Conservation (phyloP, 1,284 basidiomycete species). For the Ganoderma meredithae region DNA sequence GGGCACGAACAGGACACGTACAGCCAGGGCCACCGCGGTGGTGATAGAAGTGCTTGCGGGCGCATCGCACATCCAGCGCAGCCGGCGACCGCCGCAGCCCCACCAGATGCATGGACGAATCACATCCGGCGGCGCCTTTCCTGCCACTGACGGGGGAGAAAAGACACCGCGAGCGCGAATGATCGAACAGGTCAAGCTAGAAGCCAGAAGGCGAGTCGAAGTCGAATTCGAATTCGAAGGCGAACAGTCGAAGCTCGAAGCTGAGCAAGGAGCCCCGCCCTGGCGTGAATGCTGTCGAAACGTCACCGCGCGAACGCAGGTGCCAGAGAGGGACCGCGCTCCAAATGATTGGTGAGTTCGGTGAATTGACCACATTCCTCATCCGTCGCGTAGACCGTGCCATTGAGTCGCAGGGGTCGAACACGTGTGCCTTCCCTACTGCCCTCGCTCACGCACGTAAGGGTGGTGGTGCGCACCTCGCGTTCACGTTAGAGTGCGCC, state of each 20-base stretch:
- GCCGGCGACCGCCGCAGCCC: neutral
- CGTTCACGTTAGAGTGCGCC: neutral
- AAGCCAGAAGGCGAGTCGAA: neutral
- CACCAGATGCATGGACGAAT: neutral
- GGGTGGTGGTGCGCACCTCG: neutral
- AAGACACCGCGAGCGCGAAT: conserved; percentile 6
- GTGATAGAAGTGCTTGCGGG: conserved; percentile 1
- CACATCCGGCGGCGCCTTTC: neutral
- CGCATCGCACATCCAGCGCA: conserved; percentile 5
- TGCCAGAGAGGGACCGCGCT: neutral
- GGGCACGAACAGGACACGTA: neutral
- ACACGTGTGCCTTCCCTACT: neutral
- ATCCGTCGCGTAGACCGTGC: neutral
- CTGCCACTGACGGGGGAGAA: neutral
- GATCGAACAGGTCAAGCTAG: conserved; percentile 4
- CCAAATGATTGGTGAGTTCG: conserved; percentile 18
- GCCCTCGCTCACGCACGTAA: neutral
- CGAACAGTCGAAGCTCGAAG: neutral
- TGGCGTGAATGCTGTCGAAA: neutral
- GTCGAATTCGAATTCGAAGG: no score
- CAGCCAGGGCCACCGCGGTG: neutral
- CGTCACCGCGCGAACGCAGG: neutral
- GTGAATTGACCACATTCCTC: conserved; percentile 12
- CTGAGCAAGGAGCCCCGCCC: neutral
- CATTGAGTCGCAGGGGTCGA: conserved; percentile 2